A percentile compares a stretch with the other conserved stretches of the same genome.
phyloP scores from a whole-genome alignment of 345 rosid genomes.

The Linum usitatissimum region DNA sequence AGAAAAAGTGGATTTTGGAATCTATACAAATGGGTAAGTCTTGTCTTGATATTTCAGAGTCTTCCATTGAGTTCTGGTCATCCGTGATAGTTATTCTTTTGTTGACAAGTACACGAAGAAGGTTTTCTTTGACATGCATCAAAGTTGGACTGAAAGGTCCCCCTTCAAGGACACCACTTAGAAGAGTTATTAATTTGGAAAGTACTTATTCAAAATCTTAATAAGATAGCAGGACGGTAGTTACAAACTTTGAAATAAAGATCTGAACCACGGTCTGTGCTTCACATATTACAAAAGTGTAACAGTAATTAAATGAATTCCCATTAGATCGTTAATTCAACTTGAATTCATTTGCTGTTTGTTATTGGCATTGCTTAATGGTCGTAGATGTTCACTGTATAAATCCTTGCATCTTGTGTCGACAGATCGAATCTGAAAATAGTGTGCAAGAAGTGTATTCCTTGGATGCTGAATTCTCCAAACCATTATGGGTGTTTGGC shows the following conservation, averaged over 20 bases:
- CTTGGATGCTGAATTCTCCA: conserved; percentile 71
- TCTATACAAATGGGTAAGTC: conserved; percentile 79
- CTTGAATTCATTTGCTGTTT: background rate
- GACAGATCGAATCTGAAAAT: conserved; percentile 59
- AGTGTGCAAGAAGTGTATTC: conserved; percentile 49
- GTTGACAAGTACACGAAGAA: background rate
- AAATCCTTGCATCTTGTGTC: conserved; percentile 5
- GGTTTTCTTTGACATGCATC: background rate
- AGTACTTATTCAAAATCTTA: background rate
- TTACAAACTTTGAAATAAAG: background rate
- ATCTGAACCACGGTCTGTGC: background rate
- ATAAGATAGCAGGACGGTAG: background rate
- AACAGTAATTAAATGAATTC: no score
- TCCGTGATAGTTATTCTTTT: no score
- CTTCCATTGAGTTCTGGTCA: no score
- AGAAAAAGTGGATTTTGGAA: conserved; percentile 86
- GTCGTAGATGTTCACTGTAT: background rate
- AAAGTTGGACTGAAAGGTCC: background rate
- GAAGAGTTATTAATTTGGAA: background rate
- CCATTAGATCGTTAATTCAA: background rate
- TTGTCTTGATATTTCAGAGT: background rate
- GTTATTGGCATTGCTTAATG: background rate
- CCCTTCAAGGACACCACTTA: background rate
- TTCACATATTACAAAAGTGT: background rate
- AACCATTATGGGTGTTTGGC: conserved; percentile 81